Evolutionary conservation across 495 filamentous ascomycete species (phyloP), one percentile per base, ranked within the genome.

Genomic region (Hypoxylon rickii): DNA sequence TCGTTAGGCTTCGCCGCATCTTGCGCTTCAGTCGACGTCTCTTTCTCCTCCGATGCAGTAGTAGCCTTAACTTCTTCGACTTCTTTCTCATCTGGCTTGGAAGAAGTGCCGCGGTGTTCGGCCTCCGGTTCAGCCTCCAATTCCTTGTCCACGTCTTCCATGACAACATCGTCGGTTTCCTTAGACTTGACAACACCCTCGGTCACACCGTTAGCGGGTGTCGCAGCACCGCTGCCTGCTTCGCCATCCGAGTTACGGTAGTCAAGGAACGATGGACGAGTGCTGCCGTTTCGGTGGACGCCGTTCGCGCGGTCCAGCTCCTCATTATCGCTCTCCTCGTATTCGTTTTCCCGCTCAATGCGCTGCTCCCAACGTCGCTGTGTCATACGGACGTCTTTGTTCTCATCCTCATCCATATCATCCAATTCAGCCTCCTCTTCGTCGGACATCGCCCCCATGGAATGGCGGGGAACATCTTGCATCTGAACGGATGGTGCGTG

Each of bases 401-500:
- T 91, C 41, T 92, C 83, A 58, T 97, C 94, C 44, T 94, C 94
- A 47, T 97, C 93, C 1, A 88, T 66, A 64, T 97, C 92, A 58
- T 95, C 90, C 17, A 94, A 76, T 56, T 87, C 83, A n/a, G 89
- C 94, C 38, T 96, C 92, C 20, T 88, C 85, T 36, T 96, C 92
- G 46, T 96, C 90, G 11, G 83, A 78, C 56, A 82, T 78, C 64
- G 89, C 84, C 21, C 84, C 77, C 10, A 89, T 63, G 1, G 87
- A 80, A 17, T 86, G 81, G 7, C 89, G 88, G 1, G 95, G 94
- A n/a, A 96, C 88, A 63, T 96, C 92, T 6, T 88, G 87, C 85
- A 96, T 91, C 69, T 97, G 94, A 11, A 97, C 94, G 0, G 90
- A 96, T 0, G 95, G 94, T 0, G 88, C 90, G 62, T 90, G 88